A percentile compares a stretch with the other conserved stretches of the same genome.
Conservation (phyloP, 176 grass and related monocot species). For the Miscanthus lutarioriparius region DNA sequence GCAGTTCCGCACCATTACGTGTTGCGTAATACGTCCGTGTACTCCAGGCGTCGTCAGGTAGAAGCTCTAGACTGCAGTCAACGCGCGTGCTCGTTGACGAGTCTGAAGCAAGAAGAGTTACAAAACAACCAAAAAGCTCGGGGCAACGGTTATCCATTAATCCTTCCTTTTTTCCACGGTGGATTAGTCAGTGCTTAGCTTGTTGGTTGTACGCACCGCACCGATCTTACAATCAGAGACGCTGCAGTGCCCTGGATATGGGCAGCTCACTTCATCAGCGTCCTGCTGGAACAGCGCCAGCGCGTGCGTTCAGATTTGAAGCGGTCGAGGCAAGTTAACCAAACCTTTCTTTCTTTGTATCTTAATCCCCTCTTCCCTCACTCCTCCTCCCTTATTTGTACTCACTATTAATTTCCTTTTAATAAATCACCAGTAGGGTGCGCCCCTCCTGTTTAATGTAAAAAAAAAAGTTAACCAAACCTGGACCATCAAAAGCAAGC, state of each 20-base stretch:
- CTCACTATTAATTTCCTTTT: too few species aligned
- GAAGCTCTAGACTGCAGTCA: neutral
- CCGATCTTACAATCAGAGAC: neutral
- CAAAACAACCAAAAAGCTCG: neutral
- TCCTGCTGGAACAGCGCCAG: neutral
- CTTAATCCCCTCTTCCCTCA: too few species aligned
- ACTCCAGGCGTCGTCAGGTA: neutral
- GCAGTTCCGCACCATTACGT: neutral
- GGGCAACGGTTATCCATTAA: neutral
- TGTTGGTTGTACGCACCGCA: neutral
- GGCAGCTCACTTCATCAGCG: neutral
- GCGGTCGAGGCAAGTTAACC: constrained; percentile 23
- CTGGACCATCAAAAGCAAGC: constrained; percentile 14
- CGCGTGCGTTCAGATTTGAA: neutral
- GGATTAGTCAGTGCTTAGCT: neutral
- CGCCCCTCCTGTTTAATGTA: too few species aligned
- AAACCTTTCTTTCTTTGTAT: too few species aligned
- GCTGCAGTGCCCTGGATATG: neutral
- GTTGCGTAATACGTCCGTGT: neutral
- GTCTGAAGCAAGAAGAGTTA: neutral
- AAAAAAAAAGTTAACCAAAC: constrained; percentile 18
- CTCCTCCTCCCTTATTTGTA: too few species aligned
- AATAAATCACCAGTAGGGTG: too few species aligned
- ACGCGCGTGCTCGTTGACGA: constrained; percentile 11
- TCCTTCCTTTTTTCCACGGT: neutral